A percentile compares a stretch with the other conserved stretches of the same genome.
Conservation (phyloP, 768 basidiomycete species). For the Tylopilus balloui region DNA sequence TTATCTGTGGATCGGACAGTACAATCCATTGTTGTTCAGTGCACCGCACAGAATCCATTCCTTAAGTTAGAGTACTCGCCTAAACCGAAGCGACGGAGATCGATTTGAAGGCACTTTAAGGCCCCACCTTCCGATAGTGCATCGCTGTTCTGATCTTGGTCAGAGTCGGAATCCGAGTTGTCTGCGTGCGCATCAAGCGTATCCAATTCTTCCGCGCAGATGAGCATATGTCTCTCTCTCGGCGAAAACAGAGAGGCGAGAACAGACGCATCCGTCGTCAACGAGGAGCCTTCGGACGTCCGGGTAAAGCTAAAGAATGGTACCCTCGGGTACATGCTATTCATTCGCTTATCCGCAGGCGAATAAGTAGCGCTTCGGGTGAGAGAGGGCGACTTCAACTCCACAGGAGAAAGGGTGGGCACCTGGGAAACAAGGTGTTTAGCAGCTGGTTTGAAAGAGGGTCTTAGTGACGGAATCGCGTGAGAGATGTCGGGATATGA, state of each 20-base stretch:
- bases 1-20: constrained; percentile 46
- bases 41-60: neutral
- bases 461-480: constrained; percentile 25
- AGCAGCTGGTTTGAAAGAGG: constrained; percentile 35
- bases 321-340: constrained; percentile 28
- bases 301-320: constrained; percentile 80
- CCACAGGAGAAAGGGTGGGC: constrained; percentile 29
- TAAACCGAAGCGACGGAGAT: constrained; percentile 66
- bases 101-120: constrained; percentile 70
- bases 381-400: constrained; percentile 9
- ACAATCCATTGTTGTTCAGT: constrained; percentile 5
- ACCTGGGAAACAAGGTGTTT: constrained; percentile 37
- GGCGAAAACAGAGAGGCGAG: constrained; percentile 68
- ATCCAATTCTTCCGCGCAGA: constrained; percentile 67
- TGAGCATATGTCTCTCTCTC: constrained; percentile 69
- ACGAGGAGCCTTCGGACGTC: constrained; percentile 69
- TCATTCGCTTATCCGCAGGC: constrained; percentile 14
- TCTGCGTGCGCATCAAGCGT: constrained; percentile 41
- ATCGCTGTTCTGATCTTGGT: constrained; percentile 37
- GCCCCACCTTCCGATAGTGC: constrained; percentile 34
- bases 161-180: constrained; percentile 33
- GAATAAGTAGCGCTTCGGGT: constrained; percentile 8
- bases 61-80: constrained; percentile 38
- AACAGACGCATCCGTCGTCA: constrained; percentile 65
- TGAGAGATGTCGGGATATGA: constrained; percentile 42